Conservation (phyloP, 106 monocot species). For the Dendrobium officinale region DNA sequence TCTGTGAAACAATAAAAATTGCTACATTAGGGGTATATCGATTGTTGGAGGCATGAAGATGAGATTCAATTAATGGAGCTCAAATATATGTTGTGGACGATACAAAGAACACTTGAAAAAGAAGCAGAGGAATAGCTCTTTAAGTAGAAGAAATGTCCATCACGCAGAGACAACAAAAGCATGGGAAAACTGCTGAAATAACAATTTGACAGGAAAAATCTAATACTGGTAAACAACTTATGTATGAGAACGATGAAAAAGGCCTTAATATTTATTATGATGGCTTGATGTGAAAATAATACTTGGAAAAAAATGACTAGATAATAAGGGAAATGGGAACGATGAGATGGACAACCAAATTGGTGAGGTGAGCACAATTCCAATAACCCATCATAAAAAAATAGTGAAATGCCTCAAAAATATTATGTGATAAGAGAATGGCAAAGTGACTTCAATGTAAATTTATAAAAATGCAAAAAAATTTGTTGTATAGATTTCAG, state of each 20-base stretch:
- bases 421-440: background rate
- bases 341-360: background rate
- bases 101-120: background rate
- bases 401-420: background rate
- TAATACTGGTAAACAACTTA: background rate
- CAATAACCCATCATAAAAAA: background rate
- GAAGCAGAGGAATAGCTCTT: background rate
- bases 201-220: background rate
- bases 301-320: background rate
- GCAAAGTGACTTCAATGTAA: background rate
- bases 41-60: background rate
- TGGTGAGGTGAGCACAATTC: background rate
- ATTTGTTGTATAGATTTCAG: background rate
- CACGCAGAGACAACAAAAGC: background rate
- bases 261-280: background rate
- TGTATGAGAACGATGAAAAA: background rate
- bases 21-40: background rate
- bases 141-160: background rate
- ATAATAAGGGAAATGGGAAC: background rate
- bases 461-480: background rate
- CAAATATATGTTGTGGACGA: background rate
- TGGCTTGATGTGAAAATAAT: background rate
- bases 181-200: background rate
- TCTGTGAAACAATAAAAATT: conserved; percentile 33
- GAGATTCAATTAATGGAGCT: background rate